Conservation (phyloP, 1,284 basidiomycete genomes). For the Fomes fomentarius region DNA sequence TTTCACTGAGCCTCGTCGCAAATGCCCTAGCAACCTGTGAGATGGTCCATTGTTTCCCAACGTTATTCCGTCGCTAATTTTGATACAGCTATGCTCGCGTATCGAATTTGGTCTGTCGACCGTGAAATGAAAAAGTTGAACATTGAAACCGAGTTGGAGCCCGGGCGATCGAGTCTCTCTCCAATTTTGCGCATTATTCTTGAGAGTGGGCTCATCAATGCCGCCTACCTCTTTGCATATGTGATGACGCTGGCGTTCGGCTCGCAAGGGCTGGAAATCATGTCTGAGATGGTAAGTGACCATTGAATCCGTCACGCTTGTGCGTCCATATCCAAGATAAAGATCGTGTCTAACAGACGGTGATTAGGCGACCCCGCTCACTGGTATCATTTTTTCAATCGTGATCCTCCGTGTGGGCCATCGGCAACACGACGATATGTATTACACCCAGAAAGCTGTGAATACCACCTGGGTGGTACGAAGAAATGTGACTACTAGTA, state of each 20-base stretch:
- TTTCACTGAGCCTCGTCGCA: slow-evolving; percentile 22
- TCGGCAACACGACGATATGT: slow-evolving; percentile 1
- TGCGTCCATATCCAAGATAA: too few relatives aligned
- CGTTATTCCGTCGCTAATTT: neutral
- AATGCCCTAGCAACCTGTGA: slow-evolving; percentile 25
- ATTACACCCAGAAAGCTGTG: too few relatives aligned
- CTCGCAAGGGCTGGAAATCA: slow-evolving; percentile 16
- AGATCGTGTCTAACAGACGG: too few relatives aligned
- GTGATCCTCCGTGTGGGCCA: slow-evolving; percentile 16
- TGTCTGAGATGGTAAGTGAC: slow-evolving; percentile 21
- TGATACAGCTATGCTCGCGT: slow-evolving; percentile 19
- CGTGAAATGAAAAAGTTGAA: neutral
- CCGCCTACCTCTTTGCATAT: slow-evolving; percentile 21
- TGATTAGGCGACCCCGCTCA: neutral
- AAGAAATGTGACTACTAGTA: too few relatives aligned
- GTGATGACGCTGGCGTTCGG: slow-evolving; percentile 13
- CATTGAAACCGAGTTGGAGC: neutral
- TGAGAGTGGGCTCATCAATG: slow-evolving; percentile 24
- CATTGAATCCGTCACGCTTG: too few relatives aligned
- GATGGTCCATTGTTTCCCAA: neutral
- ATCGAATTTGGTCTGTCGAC: slow-evolving; percentile 17
- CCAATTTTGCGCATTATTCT: slow-evolving; percentile 22
- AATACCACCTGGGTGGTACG: too few relatives aligned
- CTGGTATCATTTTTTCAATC: slow-evolving; percentile 12
- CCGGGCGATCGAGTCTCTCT: neutral